Evolutionary conservation across 495 filamentous ascomycete genomes (phyloP).

Genomic region (Penicillium diatomitis): DNA sequence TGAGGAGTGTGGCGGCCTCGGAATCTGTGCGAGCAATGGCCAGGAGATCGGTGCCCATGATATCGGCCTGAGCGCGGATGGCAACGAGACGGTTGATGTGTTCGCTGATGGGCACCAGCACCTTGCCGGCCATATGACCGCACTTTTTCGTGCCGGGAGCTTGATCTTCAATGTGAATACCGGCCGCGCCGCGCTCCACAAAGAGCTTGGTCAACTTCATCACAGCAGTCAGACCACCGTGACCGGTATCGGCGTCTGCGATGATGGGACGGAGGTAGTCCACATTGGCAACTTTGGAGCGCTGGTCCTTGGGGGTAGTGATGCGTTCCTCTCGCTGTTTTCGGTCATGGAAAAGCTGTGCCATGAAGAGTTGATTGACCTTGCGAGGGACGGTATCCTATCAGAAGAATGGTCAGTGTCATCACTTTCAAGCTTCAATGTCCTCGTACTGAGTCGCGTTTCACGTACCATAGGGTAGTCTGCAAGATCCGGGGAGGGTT

Average conservation of each 20-base stretch:
- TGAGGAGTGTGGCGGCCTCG: constrained; percentile 95
- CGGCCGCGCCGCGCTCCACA: constrained; percentile 91
- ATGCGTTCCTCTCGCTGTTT: constrained; percentile 96
- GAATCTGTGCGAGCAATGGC: constrained; percentile 93
- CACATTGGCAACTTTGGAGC: constrained; percentile 65
- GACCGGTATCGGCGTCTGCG: constrained; percentile 94
- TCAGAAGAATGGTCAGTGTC: background rate
- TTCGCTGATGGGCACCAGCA: constrained; percentile 92
- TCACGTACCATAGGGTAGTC: constrained; percentile 87
- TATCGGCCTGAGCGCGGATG: constrained; percentile 95
- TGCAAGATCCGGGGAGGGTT: constrained; percentile 94
- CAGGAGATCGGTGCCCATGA: constrained; percentile 89
- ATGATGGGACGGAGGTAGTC: constrained; percentile 96
- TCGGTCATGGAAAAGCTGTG: constrained; percentile 97
- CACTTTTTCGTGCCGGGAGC: constrained; percentile 99
- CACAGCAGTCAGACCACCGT: constrained; percentile 91
- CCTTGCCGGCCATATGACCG: constrained; percentile 98
- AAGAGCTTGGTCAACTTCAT: constrained; percentile 99
- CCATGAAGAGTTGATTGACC: constrained; percentile 92
- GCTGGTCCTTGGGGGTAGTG: constrained; percentile 62
- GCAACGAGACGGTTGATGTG: constrained; percentile 97
- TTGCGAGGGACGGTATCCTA: constrained; percentile 98
- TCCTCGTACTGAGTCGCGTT: background rate
- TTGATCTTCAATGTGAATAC: constrained; percentile 98
- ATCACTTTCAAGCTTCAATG: background rate